These are phyloP conservation scores for Epichloe glyceriae DNA, from an alignment of 2,329 filamentous ascomycete species.

Conservation along the genomic window DNA sequence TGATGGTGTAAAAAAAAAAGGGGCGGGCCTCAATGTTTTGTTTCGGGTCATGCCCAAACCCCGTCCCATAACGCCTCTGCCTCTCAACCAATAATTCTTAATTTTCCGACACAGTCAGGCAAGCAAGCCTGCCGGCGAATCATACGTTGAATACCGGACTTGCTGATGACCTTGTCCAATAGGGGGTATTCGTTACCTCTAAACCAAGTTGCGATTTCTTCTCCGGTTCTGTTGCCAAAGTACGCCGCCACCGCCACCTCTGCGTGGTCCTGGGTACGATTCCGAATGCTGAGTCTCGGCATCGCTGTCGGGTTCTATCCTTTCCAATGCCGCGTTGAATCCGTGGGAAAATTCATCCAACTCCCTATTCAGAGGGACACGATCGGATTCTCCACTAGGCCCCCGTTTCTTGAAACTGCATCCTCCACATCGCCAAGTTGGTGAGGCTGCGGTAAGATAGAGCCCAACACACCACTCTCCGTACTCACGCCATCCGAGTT, in stretches of 20 bases:
- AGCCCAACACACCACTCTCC: not conserved
- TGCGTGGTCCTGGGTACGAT: conserved; percentile 11
- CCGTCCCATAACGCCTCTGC: not conserved
- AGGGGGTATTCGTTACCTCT: conserved; percentile 22
- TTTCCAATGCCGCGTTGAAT: conserved; percentile 28
- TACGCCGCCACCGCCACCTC: conserved; percentile 25
- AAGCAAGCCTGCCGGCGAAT: not conserved
- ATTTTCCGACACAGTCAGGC: not conserved
- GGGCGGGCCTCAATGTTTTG: not conserved
- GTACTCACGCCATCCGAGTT: conserved; percentile 5
- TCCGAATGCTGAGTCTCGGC: conserved; percentile 9
- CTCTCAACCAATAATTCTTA: not conserved
- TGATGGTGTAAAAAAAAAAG: not conserved
- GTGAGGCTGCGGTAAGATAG: not conserved
- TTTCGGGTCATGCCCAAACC: not conserved
- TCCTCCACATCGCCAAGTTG: conserved; percentile 1
- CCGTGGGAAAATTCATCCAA: conserved; percentile 33
- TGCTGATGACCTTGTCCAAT: not conserved
- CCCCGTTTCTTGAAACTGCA: conserved; percentile 12
- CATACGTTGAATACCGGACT: too few relatives aligned
- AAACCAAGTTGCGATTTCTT: conserved; percentile 33
- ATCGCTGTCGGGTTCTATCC: conserved; percentile 18
- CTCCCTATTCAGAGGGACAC: conserved; percentile 26
- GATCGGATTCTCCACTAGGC: conserved; percentile 19
- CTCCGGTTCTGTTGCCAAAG: conserved; percentile 43